Conservation (phyloP, 1,284 basidiomycete species). For the Leccinum subspadiceum region DNA sequence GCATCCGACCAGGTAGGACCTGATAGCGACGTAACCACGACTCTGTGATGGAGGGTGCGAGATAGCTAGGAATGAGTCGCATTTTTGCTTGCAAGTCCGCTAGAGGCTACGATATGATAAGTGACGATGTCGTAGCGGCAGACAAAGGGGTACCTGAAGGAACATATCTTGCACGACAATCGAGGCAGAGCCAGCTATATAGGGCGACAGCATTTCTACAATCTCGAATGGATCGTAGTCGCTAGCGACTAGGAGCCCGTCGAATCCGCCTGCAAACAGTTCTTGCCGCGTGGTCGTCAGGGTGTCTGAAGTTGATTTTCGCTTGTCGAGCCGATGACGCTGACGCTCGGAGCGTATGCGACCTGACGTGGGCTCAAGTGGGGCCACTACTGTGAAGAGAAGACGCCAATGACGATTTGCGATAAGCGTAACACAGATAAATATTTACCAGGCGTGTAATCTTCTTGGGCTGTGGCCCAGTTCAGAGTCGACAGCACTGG, state of each 20-base stretch:
- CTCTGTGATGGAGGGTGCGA: conserved; percentile 84
- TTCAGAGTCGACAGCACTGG: conserved; percentile 72
- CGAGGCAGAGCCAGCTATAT: conserved; percentile 81
- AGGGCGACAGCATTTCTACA: conserved; percentile 70
- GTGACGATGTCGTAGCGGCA: not conserved
- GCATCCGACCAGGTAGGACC: conserved; percentile 91
- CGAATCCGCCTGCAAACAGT: conserved; percentile 85
- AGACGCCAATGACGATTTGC: conserved; percentile 5
- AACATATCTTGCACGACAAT: conserved; percentile 88
- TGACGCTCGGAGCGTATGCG: conserved; percentile 69
- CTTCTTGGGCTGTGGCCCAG: conserved; percentile 88
- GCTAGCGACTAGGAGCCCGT: conserved; percentile 83
- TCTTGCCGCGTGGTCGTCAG: conserved; percentile 73
- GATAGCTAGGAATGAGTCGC: conserved; percentile 64
- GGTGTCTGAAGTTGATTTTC: conserved; percentile 60
- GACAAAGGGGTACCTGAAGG: conserved; percentile 55
- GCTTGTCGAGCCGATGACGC: conserved; percentile 64
- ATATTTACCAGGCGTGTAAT: conserved; percentile 63
- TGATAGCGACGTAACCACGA: conserved; percentile 92
- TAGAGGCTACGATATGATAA: conserved; percentile 48
- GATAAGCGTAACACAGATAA: not conserved
- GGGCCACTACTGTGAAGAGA: conserved; percentile 47
- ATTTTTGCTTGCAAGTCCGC: conserved; percentile 76
- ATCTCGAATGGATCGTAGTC: conserved; percentile 88
- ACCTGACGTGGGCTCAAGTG: conserved; percentile 53